A percentile compares a stretch with the other conserved stretches of the same genome.
These are phyloP conservation scores for Alloteropsis angusta DNA, from an alignment of 202 grass and related monocot species.

Conservation along the genomic window DNA sequence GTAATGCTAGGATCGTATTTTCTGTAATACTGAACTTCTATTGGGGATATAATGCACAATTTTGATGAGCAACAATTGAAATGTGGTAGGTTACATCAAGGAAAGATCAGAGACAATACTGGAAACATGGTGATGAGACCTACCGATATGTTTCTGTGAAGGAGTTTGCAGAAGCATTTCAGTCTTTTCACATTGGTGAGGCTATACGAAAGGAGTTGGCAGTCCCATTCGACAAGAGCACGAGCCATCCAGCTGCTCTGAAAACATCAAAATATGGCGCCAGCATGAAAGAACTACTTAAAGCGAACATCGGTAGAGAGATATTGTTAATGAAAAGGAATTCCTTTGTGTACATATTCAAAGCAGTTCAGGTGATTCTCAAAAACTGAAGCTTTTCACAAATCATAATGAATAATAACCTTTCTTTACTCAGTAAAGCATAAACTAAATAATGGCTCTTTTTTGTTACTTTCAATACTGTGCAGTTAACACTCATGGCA, in stretches of 20 bases:
- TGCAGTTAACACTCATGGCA: constrained; percentile 57
- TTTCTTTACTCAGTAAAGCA: not conserved
- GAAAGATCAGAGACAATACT: constrained; percentile 78
- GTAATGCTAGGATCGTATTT: constrained; percentile 10
- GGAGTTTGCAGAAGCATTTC: constrained; percentile 63
- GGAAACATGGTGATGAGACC: constrained; percentile 46
- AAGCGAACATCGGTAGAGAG: constrained; percentile 63
- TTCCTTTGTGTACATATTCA: constrained; percentile 69
- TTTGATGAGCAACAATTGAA: not conserved
- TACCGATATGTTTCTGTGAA: constrained; percentile 59
- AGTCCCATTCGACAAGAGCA: constrained; percentile 59
- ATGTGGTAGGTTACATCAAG: constrained; percentile 57
- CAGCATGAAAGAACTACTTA: constrained; percentile 59
- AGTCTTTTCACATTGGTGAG: constrained; percentile 51
- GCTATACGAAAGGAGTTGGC: constrained; percentile 42
- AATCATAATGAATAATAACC: not conserved
- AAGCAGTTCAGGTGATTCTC: constrained; percentile 48
- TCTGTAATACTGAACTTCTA: not conserved
- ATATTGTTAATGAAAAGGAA: constrained; percentile 69
- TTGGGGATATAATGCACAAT: not conserved
- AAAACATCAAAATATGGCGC: constrained; percentile 64
- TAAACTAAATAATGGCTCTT: not conserved
- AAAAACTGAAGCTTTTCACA: not conserved
- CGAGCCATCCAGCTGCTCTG: constrained; percentile 61
- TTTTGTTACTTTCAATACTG: not conserved